Evolutionary conservation across 352 stramenopile species (phyloP).

Genomic region (Phytophthora pluvialis): DNA sequence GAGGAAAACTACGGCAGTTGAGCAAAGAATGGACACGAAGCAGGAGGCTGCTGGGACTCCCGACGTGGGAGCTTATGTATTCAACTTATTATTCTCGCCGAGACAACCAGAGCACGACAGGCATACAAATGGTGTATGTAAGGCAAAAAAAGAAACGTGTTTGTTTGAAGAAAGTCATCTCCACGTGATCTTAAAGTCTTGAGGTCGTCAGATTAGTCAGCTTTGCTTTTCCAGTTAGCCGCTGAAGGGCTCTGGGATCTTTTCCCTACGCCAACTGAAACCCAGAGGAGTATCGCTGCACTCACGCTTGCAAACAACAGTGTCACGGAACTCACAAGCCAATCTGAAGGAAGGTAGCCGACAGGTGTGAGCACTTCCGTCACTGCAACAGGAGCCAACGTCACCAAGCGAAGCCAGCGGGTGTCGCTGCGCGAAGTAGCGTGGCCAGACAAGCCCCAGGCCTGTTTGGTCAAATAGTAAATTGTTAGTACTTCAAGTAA

Average conservation of each 20-base stretch:
- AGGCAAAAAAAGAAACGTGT: slow-evolving; percentile 8
- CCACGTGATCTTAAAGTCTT: slow-evolving; percentile 1
- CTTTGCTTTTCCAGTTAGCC: slow-evolving; percentile 36
- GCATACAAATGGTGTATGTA: slow-evolving; percentile 34
- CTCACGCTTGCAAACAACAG: slow-evolving; percentile 47
- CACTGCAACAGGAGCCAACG: slow-evolving; percentile 31
- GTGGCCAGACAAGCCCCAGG: slow-evolving; percentile 17
- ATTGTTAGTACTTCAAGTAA: slow-evolving; percentile 8
- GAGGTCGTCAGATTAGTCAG: slow-evolving; percentile 4
- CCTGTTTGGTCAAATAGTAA: slow-evolving; percentile 14
- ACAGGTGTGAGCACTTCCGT: slow-evolving; percentile 43
- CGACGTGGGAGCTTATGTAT: slow-evolving; percentile 25
- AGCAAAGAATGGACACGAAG: slow-evolving; percentile 3
- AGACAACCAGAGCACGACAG: slow-evolving; percentile 16
- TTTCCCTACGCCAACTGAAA: slow-evolving; percentile 30
- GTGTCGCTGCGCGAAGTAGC: not conserved
- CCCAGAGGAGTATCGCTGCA: slow-evolving; percentile 45
- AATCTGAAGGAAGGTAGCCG: slow-evolving; percentile 46
- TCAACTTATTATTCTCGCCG: slow-evolving; percentile 20
- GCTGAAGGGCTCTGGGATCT: not conserved
- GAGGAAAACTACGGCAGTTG: slow-evolving; percentile 48
- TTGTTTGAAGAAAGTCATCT: slow-evolving; percentile 4
- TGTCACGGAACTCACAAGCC: slow-evolving; percentile 55
- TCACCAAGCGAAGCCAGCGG: slow-evolving; percentile 37
- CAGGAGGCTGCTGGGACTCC: slow-evolving; percentile 17